Percentiles rank a stretch among this genome's conserved stretches.
Evolutionary conservation across 805 yeast species (phyloP).

Genomic region (Maudiozyma saulgeensis): DNA sequence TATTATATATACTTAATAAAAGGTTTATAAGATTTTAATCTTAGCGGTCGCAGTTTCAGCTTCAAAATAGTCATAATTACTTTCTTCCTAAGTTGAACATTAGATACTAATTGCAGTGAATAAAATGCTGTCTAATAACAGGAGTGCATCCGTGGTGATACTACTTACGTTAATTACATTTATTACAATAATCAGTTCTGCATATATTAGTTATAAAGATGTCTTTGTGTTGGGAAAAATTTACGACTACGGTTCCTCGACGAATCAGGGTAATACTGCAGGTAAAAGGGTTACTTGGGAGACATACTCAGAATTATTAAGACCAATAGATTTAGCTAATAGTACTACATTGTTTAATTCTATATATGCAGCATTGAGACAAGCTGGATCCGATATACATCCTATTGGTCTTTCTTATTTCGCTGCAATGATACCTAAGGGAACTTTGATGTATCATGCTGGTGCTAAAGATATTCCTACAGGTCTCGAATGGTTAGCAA

Average conservation of each 20-base stretch:
- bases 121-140: neutral
- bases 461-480: slow-evolving; percentile 38
- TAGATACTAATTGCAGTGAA: neutral
- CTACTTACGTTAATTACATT: neutral
- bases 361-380: slow-evolving; percentile 43
- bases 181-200: neutral
- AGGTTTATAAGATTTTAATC: too few relatives aligned
- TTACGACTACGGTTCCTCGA: neutral
- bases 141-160: neutral
- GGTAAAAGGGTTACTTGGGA: slow-evolving; percentile 5
- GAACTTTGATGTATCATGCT: slow-evolving; percentile 49
- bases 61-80: too few relatives aligned
- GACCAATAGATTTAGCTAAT: slow-evolving; percentile 35
- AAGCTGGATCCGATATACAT: slow-evolving; percentile 40
- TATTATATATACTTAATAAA: too few relatives aligned
- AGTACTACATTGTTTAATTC: slow-evolving; percentile 50
- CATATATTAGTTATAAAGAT: neutral
- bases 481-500: slow-evolving; percentile 52
- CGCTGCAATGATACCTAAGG: slow-evolving; percentile 53
- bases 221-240: neutral
- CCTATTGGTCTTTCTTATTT: slow-evolving; percentile 51
- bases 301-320: slow-evolving; percentile 18
- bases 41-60: too few relatives aligned
- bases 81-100: too few relatives aligned
- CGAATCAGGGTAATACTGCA: neutral